Conservation (phyloP, 2,329 filamentous ascomycete genomes). For the Rachicladosporium sp. region DNA sequence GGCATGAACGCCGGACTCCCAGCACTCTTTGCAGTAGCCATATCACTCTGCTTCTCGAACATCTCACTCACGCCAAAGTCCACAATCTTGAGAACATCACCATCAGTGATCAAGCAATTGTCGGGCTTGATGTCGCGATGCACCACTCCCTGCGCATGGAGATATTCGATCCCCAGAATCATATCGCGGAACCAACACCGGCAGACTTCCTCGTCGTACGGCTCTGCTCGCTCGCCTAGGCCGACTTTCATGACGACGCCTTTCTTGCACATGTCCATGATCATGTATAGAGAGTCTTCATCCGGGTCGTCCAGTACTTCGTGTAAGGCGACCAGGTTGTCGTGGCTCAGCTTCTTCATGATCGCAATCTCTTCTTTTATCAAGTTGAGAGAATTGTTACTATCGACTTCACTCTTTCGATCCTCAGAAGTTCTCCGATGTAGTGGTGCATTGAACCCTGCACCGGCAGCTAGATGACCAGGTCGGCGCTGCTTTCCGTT, state of each 20-base stretch:
- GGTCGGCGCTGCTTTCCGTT: constrained; percentile 33
- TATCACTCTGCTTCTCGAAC: constrained; percentile 77
- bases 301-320: constrained; percentile 93
- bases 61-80: constrained; percentile 99
- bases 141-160: constrained; percentile 88
- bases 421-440: constrained; percentile 47
- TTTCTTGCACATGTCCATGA: constrained; percentile 97
- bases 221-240: constrained; percentile 67
- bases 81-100: constrained; percentile 91
- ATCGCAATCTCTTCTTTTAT: constrained; percentile 96
- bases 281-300: constrained; percentile 95
- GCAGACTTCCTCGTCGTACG: constrained; percentile 71
- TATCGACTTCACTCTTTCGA: constrained; percentile 34
- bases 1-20: constrained; percentile 91
- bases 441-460: constrained; percentile 51
- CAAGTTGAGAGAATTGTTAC: constrained; percentile 64
- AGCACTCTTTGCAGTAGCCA: constrained; percentile 86
- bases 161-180: constrained; percentile 86
- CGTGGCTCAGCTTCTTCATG: constrained; percentile 97
- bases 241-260: constrained; percentile 95
- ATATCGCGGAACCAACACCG: constrained; percentile 90
- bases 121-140: constrained; percentile 98
- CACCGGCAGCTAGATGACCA: constrained; percentile 38
- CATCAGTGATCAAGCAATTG: constrained; percentile 78
- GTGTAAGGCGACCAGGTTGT: constrained; percentile 82